Percentiles rank a stretch among this genome's conserved stretches.
phyloP scores from a whole-genome alignment of 257 asterid species.

The Solanum habrochaites region DNA sequence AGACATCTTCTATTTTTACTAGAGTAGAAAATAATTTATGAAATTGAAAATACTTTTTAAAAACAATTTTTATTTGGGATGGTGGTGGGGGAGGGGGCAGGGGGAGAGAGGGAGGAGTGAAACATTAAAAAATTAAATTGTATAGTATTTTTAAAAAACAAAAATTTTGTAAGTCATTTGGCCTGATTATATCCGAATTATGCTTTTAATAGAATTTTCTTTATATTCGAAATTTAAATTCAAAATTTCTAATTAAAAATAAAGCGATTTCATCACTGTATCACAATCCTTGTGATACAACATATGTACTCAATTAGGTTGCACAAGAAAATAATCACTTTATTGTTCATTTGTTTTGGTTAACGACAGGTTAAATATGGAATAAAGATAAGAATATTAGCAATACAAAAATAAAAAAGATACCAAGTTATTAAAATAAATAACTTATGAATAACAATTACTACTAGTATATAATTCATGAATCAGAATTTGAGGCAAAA shows the following conservation, averaged over 20 bases:
- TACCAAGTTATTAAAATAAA: not conserved
- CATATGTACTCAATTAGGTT: not conserved
- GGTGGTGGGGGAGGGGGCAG: too few species aligned
- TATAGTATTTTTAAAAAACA: too few species aligned
- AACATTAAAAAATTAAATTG: too few species aligned
- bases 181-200: fast-evolving
- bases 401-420: not conserved
- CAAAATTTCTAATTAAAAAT: too few species aligned
- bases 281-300: too few species aligned
- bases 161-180: too few species aligned
- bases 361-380: not conserved
- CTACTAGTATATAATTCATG: not conserved
- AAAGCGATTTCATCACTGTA: fast-evolving
- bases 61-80: too few species aligned
- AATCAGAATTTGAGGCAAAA: not conserved
- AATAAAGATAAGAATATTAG: not conserved
- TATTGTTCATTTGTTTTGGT: not conserved
- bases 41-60: too few species aligned
- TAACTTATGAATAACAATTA: not conserved
- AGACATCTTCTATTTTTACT: too few species aligned
- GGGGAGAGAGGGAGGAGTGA: too few species aligned
- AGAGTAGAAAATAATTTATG: too few species aligned
- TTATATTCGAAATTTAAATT: fast-evolving
- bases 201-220: fast-evolving
- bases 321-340: not conserved